Conservation (phyloP, 768 basidiomycete genomes). For the Sutorius australiensis region DNA sequence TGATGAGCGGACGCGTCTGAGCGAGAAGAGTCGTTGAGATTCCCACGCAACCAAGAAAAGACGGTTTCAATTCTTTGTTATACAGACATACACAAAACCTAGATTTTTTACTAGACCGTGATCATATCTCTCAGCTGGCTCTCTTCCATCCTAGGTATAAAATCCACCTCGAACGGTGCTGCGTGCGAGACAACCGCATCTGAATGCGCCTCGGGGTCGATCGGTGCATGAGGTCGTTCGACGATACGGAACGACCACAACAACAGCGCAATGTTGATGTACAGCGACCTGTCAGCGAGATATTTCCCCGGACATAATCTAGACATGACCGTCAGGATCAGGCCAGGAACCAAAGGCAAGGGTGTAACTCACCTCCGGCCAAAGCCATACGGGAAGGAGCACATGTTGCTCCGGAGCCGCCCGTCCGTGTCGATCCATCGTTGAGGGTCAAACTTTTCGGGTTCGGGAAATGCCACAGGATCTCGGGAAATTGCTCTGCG, state of each 20-base stretch:
- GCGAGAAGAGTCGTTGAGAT: constrained; percentile 5
- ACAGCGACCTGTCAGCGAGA: constrained; percentile 49
- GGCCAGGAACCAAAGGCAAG: neutral
- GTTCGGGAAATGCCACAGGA: constrained; percentile 19
- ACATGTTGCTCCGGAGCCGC: constrained; percentile 40
- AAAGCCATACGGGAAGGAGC: constrained; percentile 48
- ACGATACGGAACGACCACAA: constrained; percentile 60
- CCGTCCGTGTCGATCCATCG: constrained; percentile 47
- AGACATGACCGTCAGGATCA: neutral
- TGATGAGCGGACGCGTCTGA: constrained; percentile 26
- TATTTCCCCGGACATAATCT: constrained; percentile 61
- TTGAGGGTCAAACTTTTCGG: constrained; percentile 52
- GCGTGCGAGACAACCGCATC: constrained; percentile 56
- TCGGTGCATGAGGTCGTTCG: constrained; percentile 44
- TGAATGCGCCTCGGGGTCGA: constrained; percentile 53
- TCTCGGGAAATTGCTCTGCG: constrained; percentile 24
- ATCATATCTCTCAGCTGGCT: constrained; percentile 8
- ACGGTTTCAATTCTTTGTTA: neutral
- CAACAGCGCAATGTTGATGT: constrained; percentile 54
- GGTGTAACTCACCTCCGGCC: constrained; percentile 34
- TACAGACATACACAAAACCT: neutral
- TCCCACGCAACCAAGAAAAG: constrained; percentile 18
- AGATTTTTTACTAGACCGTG: neutral
- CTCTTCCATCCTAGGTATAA: constrained; percentile 42
- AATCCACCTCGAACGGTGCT: constrained; percentile 50